These are phyloP conservation scores for Adansonia madagascariensis DNA, from an alignment of 441 rosid species.

Conservation along the genomic window DNA sequence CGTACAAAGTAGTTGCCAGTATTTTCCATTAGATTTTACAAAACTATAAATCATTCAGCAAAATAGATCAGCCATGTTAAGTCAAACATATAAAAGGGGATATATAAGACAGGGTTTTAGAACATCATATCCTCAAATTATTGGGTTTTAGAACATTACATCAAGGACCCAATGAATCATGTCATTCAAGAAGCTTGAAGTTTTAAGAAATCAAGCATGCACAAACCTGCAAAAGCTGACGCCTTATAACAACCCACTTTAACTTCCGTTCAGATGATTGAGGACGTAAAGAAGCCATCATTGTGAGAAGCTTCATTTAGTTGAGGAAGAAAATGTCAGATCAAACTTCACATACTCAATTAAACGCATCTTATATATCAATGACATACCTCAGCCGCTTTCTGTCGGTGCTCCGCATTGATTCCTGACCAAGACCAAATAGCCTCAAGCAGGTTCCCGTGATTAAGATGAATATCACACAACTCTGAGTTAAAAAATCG, in stretches of 20 bases:
- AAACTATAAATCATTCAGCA: slow-evolving; percentile 14
- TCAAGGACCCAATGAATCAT: background rate
- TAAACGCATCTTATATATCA: slow-evolving; percentile 26
- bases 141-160: background rate
- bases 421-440: slow-evolving; percentile 98
- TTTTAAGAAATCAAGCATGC: background rate
- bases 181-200: background rate
- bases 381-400: slow-evolving; percentile 84
- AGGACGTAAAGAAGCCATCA: slow-evolving; percentile 88
- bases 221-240: slow-evolving; percentile 94
- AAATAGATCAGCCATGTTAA: background rate
- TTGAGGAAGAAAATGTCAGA: slow-evolving; percentile 37
- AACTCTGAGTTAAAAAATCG: slow-evolving; percentile 62
- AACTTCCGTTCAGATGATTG: slow-evolving; percentile 91
- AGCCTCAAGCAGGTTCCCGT: slow-evolving; percentile 85
- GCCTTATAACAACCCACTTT: slow-evolving; percentile 89
- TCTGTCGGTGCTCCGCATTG: slow-evolving; percentile 74
- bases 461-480: slow-evolving; percentile 91
- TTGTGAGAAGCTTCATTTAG: slow-evolving; percentile 77
- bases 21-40: slow-evolving; percentile 7
- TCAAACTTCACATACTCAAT: slow-evolving; percentile 27
- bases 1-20: background rate
- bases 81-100: background rate
- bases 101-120: background rate
- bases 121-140: background rate